Percentiles rank a stretch among this genome's conserved stretches.
Conservation (phyloP, 2,329 filamentous ascomycete genomes). For the Lecanosticta acicola region DNA sequence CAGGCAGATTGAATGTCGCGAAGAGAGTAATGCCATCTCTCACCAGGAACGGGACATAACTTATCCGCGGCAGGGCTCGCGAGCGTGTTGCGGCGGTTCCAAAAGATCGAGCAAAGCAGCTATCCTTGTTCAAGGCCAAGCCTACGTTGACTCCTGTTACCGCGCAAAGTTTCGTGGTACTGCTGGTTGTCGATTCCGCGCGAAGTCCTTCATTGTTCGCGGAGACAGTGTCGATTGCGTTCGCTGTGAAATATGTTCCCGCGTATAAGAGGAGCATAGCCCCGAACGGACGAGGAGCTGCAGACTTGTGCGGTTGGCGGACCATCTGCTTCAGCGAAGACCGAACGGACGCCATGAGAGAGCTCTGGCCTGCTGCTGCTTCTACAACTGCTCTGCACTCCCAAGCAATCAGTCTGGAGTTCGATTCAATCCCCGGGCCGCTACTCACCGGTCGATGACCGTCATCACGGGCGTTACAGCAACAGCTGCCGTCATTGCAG, state of each 20-base stretch:
- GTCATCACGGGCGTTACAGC: slow-evolving; percentile 22
- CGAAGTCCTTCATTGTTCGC: slow-evolving; percentile 9
- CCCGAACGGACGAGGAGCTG: slow-evolving; percentile 15
- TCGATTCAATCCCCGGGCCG: background rate
- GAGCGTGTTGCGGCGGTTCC: slow-evolving; percentile 13
- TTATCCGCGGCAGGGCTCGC: slow-evolving; percentile 14
- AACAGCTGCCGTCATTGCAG: slow-evolving; percentile 17
- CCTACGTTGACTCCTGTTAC: slow-evolving; percentile 18
- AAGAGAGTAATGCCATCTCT: slow-evolving; percentile 21
- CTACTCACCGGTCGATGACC: slow-evolving; percentile 20
- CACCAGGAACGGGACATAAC: slow-evolving; percentile 18
- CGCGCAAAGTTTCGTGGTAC: slow-evolving; percentile 15
- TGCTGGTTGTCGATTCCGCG: slow-evolving; percentile 11
- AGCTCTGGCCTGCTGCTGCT: slow-evolving; percentile 12
- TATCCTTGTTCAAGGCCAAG: slow-evolving; percentile 21
- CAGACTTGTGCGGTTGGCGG: slow-evolving; percentile 13
- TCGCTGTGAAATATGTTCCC: slow-evolving; percentile 21
- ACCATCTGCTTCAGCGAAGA: slow-evolving; percentile 7
- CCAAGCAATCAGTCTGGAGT: slow-evolving; percentile 1
- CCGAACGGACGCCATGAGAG: slow-evolving; percentile 10
- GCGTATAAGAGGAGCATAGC: slow-evolving; percentile 21
- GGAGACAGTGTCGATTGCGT: slow-evolving; percentile 16
- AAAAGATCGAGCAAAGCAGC: slow-evolving; percentile 18
- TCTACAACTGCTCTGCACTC: slow-evolving; percentile 19
- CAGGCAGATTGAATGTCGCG: slow-evolving; percentile 20